Conservation (phyloP, 352 stramenopile species). For the Pythium diclinum region DNA sequence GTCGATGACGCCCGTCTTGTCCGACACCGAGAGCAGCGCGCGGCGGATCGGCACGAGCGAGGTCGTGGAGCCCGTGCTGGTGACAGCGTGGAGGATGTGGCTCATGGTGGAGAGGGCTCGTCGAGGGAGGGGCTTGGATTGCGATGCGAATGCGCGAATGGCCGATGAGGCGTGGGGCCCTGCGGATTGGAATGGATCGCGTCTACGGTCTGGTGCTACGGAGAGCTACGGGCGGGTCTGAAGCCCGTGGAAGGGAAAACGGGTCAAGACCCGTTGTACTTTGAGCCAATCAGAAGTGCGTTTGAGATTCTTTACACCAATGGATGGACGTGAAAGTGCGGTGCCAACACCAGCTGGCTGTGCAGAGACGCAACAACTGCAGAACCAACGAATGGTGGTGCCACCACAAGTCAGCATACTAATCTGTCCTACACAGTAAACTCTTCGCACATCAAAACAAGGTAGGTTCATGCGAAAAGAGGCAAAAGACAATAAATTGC, state of each 20-base stretch:
- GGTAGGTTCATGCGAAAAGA: neutral
- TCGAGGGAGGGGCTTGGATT: slow-evolving; percentile 4
- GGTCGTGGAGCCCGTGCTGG: slow-evolving; percentile 43
- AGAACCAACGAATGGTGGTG: slow-evolving; percentile 15
- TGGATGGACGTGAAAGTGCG: slow-evolving; percentile 4
- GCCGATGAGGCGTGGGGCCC: neutral
- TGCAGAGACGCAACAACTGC: neutral
- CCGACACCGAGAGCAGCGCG: slow-evolving; percentile 98
- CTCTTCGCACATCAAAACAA: neutral
- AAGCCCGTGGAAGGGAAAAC: neutral
- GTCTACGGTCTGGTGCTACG: neutral
- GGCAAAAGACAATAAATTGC: neutral
- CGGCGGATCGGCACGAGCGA: slow-evolving; percentile 92
- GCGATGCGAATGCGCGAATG: slow-evolving; percentile 15
- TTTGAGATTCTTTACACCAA: slow-evolving; percentile 12
- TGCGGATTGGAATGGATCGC: slow-evolving; percentile 20
- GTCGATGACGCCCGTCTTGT: slow-evolving; percentile 98
- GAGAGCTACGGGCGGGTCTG: slow-evolving; percentile 4
- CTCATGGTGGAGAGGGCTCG: slow-evolving; percentile 39
- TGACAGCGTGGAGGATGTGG: slow-evolving; percentile 81
- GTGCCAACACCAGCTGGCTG: slow-evolving; percentile 13
- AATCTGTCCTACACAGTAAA: slow-evolving; percentile 6
- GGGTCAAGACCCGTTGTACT: slow-evolving; percentile 5
- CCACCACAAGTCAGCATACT: neutral
- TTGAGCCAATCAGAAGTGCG: slow-evolving; percentile 7